Conservation (phyloP, 2,329 filamentous ascomycete species). For the Diaporthe australafricana region DNA sequence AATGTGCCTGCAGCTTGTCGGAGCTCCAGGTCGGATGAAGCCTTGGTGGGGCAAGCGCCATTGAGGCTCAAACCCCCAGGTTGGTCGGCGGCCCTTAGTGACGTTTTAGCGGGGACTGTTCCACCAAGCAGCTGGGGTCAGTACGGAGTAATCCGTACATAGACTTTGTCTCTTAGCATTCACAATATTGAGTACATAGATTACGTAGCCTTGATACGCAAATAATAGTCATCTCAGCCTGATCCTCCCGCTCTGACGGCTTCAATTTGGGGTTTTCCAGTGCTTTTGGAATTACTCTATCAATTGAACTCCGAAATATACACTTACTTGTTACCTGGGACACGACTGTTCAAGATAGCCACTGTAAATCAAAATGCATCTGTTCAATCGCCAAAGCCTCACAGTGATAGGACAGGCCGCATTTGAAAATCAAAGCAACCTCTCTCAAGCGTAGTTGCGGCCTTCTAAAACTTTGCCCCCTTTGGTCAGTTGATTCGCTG, state of each 20-base stretch:
- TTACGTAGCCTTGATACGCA: too few species aligned
- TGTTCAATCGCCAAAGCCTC: not conserved
- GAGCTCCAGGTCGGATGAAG: conserved; percentile 28
- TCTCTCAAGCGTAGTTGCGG: too few species aligned
- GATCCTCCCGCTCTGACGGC: not conserved
- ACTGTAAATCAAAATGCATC: not conserved
- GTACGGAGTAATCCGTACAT: not conserved
- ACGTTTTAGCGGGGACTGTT: conserved; percentile 8
- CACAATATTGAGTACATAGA: not conserved
- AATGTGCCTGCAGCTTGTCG: conserved; percentile 12
- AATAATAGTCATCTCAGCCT: not conserved
- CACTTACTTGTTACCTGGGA: too few species aligned
- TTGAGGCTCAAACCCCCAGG: conserved; percentile 32
- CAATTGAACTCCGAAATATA: too few species aligned
- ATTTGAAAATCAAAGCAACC: not conserved
- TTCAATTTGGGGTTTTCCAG: not conserved
- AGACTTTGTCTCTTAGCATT: too few species aligned
- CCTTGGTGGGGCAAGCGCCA: conserved; percentile 17
- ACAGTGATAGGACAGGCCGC: too few species aligned
- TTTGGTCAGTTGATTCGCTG: not conserved
- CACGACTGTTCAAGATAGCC: too few species aligned
- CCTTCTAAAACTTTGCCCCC: too few species aligned
- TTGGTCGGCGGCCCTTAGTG: conserved; percentile 23
- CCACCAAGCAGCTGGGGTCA: not conserved
- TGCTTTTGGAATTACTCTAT: too few species aligned